These are phyloP conservation scores for Myxozyma nipponensis DNA, from an alignment of 805 yeast species.

Conservation along the genomic window DNA sequence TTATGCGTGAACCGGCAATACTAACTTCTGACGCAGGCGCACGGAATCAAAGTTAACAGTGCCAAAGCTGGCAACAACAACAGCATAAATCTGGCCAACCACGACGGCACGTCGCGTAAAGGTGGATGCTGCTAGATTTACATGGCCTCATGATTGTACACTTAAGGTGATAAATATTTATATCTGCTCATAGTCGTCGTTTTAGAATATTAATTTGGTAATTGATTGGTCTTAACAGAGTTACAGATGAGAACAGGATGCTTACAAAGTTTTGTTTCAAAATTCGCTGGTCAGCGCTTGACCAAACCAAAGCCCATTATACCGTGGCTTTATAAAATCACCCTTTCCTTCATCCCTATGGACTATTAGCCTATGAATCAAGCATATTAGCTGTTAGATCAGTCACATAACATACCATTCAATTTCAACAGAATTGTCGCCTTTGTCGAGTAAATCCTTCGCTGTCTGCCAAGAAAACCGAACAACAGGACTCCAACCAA, in stretches of 20 bases:
- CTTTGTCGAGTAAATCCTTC: constrained; percentile 52
- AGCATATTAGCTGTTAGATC: neutral
- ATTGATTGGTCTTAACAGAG: neutral
- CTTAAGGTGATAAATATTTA: too few relatives aligned
- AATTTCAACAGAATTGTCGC: constrained; percentile 4
- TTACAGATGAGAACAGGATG: neutral
- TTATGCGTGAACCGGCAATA: neutral
- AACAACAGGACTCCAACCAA: constrained; percentile 79
- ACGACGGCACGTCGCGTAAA: constrained; percentile 9
- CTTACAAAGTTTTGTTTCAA: neutral
- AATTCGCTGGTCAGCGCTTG: neutral
- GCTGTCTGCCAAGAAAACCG: constrained; percentile 96
- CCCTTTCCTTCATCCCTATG: neutral
- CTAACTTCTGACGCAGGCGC: constrained; percentile 10
- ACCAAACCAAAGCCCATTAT: neutral
- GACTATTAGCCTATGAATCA: too few relatives aligned
- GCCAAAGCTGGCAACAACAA: constrained; percentile 13
- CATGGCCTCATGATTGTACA: too few relatives aligned
- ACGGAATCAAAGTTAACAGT: constrained; percentile 27
- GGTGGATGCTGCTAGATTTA: constrained; percentile 19
- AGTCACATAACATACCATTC: constrained; percentile 11
- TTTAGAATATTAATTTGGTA: neutral
- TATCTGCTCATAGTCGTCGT: too few relatives aligned
- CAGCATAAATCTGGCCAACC: constrained; percentile 12
- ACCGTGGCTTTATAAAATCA: neutral